phyloP scores from a whole-genome alignment of 352 stramenopile genomes.

The Phytophthora palmivora region DNA sequence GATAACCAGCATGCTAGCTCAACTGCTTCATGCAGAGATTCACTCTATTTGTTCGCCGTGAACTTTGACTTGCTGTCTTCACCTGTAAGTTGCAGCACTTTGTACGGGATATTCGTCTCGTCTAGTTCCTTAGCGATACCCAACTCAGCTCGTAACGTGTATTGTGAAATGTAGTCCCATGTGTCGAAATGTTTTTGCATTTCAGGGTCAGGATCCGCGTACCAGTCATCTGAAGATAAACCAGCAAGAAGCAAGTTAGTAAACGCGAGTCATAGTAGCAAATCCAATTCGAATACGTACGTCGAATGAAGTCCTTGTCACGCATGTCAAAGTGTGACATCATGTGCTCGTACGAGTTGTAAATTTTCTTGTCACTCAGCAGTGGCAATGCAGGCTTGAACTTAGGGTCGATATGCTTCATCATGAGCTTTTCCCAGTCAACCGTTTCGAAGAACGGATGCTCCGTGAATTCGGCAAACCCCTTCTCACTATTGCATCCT shows the following conservation, averaged over 20 bases:
- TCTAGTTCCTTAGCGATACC: conserved; percentile 86
- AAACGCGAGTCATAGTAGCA: neutral
- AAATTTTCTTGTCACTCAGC: conserved; percentile 84
- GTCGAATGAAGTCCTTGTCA: conserved; percentile 86
- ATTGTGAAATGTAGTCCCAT: conserved; percentile 90
- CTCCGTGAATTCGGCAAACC: conserved; percentile 88
- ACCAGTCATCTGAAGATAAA: conserved; percentile 71
- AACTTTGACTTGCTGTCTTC: conserved; percentile 62
- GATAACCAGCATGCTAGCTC: conserved; percentile 16
- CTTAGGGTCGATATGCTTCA: conserved; percentile 88
- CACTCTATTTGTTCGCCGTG: conserved; percentile 34
- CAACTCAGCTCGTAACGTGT: conserved; percentile 80
- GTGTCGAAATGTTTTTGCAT: conserved; percentile 89
- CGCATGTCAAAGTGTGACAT: conserved; percentile 89
- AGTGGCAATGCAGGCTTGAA: conserved; percentile 73
- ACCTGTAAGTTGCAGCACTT: conserved; percentile 81
- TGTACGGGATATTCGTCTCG: conserved; percentile 89
- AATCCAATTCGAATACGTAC: conserved; percentile 45
- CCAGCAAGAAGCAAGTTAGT: conserved; percentile 1
- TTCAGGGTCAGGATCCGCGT: conserved; percentile 70
- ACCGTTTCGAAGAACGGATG: conserved; percentile 90
- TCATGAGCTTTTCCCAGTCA: conserved; percentile 89
- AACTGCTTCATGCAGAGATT: conserved; percentile 5
- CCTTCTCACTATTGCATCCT: conserved; percentile 74
- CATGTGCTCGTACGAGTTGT: conserved; percentile 88